Percentiles rank a stretch among this genome's conserved stretches.
Conservation (phyloP, 805 yeast species). For the Huiozyma naganishii region DNA sequence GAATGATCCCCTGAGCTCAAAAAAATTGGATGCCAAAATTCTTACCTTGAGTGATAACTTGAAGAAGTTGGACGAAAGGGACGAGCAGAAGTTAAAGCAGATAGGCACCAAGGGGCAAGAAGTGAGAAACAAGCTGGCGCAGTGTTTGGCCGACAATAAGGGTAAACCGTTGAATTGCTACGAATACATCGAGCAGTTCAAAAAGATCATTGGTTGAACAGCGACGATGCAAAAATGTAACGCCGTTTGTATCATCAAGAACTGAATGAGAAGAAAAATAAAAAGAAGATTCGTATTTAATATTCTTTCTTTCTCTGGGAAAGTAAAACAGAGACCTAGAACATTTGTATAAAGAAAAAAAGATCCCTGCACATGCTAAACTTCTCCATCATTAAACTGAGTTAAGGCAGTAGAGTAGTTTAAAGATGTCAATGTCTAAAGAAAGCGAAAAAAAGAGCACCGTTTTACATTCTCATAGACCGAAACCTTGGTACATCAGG, state of each 20-base stretch:
- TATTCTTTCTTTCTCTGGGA: neutral
- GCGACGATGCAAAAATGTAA: neutral
- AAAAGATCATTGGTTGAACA: constrained; percentile 38
- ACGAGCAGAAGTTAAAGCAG: constrained; percentile 14
- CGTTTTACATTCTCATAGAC: constrained; percentile 29
- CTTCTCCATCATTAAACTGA: no score
- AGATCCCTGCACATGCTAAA: no score
- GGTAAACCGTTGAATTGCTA: constrained; percentile 70
- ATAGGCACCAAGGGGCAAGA: constrained; percentile 27
- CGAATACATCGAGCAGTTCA: constrained; percentile 67
- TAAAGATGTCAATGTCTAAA: no score
- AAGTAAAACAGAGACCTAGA: neutral
- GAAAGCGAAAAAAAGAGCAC: no score
- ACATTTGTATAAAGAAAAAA: constrained; percentile 1
- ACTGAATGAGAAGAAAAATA: neutral
- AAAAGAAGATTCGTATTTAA: neutral
- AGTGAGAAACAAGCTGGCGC: constrained; percentile 36
- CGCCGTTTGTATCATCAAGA: neutral
- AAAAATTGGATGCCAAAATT: constrained; percentile 33
- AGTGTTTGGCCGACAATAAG: constrained; percentile 49
- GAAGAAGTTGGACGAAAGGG: constrained; percentile 27
- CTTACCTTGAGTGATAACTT: constrained; percentile 29
- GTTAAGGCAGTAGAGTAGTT: no score
- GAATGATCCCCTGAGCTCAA: constrained; percentile 26
- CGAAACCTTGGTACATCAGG: constrained; percentile 74